Evolutionary conservation across 805 yeast genomes (phyloP).

Genomic region (Nakazawaea wyomingensis): DNA sequence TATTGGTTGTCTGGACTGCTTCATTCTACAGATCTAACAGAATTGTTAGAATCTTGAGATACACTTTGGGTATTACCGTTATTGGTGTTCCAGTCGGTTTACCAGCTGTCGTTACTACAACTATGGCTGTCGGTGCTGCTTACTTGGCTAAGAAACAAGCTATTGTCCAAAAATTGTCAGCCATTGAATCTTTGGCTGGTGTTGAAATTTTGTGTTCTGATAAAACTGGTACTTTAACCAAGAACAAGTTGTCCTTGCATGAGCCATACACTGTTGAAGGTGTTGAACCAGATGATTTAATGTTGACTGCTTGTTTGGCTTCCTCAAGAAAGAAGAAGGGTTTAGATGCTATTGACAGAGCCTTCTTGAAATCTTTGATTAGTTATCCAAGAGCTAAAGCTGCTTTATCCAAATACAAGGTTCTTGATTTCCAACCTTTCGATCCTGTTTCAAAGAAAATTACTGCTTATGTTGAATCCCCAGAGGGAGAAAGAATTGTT

Average conservation of each 20-base stretch:
- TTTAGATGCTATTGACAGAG: slow-evolving; percentile 95
- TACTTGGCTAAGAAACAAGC: slow-evolving; percentile 96
- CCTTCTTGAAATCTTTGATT: slow-evolving; percentile 88
- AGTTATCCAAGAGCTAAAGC: slow-evolving; percentile 88
- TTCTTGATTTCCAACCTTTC: slow-evolving; percentile 93
- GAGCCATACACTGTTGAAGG: slow-evolving; percentile 98
- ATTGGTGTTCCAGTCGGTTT: slow-evolving; percentile 98
- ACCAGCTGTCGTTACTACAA: slow-evolving; percentile 97
- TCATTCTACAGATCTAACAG: slow-evolving; percentile 88
- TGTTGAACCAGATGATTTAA: slow-evolving; percentile 91
- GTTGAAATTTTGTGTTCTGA: slow-evolving; percentile 97
- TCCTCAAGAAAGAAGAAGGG: slow-evolving; percentile 98
- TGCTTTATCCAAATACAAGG: slow-evolving; percentile 91
- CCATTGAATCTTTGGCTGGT: slow-evolving; percentile 96
- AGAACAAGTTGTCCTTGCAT: slow-evolving; percentile 91
- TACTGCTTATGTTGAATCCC: slow-evolving; percentile 91
- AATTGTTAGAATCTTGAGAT: slow-evolving; percentile 84
- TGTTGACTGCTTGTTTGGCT: slow-evolving; percentile 97
- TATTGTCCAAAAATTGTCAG: slow-evolving; percentile 93
- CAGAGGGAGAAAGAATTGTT: slow-evolving; percentile 90
- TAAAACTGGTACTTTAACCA: slow-evolving; percentile 97
- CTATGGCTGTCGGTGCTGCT: slow-evolving; percentile 99
- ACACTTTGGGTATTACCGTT: slow-evolving; percentile 92
- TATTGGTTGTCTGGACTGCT: slow-evolving; percentile 87
- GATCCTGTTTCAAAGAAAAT: slow-evolving; percentile 98